Evolutionary conservation across 208 protist genomes (phyloP), one percentile per base, ranked within the genome.

Genomic region (Trypanosoma lewisi): DNA sequence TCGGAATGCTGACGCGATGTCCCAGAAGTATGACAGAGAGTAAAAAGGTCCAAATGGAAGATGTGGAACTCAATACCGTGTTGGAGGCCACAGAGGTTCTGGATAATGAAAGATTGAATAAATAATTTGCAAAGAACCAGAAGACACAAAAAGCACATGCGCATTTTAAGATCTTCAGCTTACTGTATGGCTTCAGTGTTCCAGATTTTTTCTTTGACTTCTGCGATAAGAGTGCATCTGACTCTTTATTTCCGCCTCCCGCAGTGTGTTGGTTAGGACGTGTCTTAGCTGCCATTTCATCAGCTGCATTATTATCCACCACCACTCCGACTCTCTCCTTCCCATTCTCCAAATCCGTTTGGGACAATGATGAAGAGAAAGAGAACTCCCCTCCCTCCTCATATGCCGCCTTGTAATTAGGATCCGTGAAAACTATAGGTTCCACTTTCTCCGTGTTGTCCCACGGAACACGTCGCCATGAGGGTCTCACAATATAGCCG

Each of bases 71-170:
- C 19, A 97, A 69, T 21, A 96, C 82, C 27, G 89, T 95, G 75
- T 91, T 94, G 31, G 89, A 96, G 27, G 88, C 78, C 1, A 97
- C 87, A 11, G 88, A 95, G 1, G 89, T 93, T 50, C 70, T 65
- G 17, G 87, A 87, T 19, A 97, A 87, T 8, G 85, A 95, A 23
- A 87, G 39, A 64, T 97, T 97, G 65, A 97, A 97, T 36, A 93
- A 70, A 63, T 86, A 94, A 70, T 97, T 97, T 19, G 89, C 91
- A 14, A 87, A 30, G 61, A 96, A 94, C 93, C 91, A 97, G 17
- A 97, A 67, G 0, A 87, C 86, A 58, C 88, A 95, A 66, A 97
- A 97, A 37, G 70, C 55, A 12, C 64, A 62, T 34, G 91, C 88
- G 19, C 75, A 87, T n/a, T 37, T 57, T 68, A 89, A 91, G 47